phyloP scores from a whole-genome alignment of 2,329 filamentous ascomycete genomes.

The Colletotrichum caudatum region DNA sequence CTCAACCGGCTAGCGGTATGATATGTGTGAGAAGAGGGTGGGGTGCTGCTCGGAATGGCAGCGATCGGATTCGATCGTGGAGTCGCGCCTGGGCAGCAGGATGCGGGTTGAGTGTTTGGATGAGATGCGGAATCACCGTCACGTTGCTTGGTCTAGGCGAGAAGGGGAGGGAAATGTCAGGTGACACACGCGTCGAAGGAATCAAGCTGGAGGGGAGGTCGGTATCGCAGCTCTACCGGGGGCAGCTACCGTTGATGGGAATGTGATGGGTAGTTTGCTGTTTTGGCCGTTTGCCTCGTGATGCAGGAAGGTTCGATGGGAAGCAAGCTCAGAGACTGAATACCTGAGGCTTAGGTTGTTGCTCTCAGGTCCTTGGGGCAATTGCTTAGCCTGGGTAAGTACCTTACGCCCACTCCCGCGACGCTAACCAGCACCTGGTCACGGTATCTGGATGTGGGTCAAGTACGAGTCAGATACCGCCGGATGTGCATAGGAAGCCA shows the following conservation, averaged over 20 bases:
- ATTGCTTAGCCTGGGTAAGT: constrained; percentile 7
- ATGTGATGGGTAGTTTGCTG: constrained; percentile 22
- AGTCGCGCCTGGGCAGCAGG: constrained; percentile 26
- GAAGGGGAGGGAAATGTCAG: constrained; percentile 14
- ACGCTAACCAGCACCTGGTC: constrained; percentile 18
- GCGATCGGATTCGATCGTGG: constrained; percentile 22
- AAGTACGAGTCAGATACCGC: not conserved
- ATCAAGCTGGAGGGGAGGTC: not conserved
- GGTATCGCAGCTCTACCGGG: constrained; percentile 25
- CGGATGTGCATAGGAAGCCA: not conserved
- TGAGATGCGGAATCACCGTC: constrained; percentile 28
- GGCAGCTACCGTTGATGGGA: constrained; percentile 29
- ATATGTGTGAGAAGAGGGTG: constrained; percentile 20
- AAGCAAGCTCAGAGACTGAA: constrained; percentile 47
- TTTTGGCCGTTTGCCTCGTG: constrained; percentile 43
- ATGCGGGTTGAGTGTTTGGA: constrained; percentile 28
- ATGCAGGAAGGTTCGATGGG: constrained; percentile 49
- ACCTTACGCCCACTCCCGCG: constrained; percentile 7
- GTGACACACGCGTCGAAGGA: constrained; percentile 18
- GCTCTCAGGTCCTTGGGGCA: constrained; percentile 30
- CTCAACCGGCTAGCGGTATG: constrained; percentile 29
- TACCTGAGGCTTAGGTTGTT: constrained; percentile 39
- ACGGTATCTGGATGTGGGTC: constrained; percentile 24
- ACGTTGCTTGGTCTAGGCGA: constrained; percentile 5
- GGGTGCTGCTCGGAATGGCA: constrained; percentile 41